phyloP scores from a whole-genome alignment of 1,284 basidiomycete species.

The Pyrrhoderma noxium region DNA sequence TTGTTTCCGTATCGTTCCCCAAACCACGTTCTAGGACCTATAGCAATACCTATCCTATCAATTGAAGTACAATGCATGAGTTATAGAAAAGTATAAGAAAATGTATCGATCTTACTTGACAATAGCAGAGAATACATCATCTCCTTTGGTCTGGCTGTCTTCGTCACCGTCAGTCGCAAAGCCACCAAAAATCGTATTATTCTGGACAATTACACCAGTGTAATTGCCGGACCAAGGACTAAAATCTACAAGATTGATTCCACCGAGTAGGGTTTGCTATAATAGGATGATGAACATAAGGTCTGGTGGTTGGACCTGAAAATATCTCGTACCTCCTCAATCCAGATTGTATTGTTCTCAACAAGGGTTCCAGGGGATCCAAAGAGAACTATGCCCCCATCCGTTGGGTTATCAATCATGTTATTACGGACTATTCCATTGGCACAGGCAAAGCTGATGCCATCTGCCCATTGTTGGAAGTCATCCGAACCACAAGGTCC shows the following conservation, averaged over 20 bases:
- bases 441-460: conserved; percentile 71
- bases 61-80: conserved; percentile 14
- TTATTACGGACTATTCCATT: conserved; percentile 66
- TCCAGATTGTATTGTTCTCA: conserved; percentile 70
- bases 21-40: conserved; percentile 78
- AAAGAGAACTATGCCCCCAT: conserved; percentile 79
- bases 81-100: conserved; percentile 20
- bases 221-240: conserved; percentile 70
- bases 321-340: conserved; percentile 49
- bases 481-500: conserved; percentile 63
- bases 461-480: conserved; percentile 78
- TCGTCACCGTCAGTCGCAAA: conserved; percentile 45
- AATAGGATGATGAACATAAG: background rate
- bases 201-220: conserved; percentile 56
- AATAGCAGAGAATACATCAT: conserved; percentile 50
- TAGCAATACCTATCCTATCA: conserved; percentile 59
- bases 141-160: conserved; percentile 40
- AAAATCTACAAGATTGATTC: conserved; percentile 79
- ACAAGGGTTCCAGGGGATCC: conserved; percentile 72
- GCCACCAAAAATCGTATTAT: conserved; percentile 66
- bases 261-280: conserved; percentile 65
- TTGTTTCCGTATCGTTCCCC: conserved; percentile 53
- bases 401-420: conserved; percentile 66
- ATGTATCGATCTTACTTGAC: conserved; percentile 44
- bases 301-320: background rate